Conservation (phyloP, 2,329 filamentous ascomycete species). For the Mycosphaerella arachidis region DNA sequence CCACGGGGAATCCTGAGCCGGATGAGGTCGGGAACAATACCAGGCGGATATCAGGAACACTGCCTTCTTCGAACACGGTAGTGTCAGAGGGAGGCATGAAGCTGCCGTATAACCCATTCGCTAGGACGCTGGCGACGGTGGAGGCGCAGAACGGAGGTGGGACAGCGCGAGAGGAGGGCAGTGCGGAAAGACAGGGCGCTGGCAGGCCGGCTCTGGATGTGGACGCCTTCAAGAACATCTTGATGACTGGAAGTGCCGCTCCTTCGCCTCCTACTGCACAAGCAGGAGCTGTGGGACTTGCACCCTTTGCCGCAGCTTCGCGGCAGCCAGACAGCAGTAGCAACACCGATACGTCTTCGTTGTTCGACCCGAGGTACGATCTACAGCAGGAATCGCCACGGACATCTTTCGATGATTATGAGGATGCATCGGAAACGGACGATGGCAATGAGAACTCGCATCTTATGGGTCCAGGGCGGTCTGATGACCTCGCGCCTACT, state of each 20-base stretch:
- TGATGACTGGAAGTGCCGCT: constrained; percentile 63
- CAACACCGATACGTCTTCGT: constrained; percentile 53
- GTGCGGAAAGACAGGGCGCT: constrained; percentile 6
- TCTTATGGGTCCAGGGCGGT: constrained; percentile 40
- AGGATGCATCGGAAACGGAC: constrained; percentile 29
- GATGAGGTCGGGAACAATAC: constrained; percentile 22
- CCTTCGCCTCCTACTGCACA: constrained; percentile 19
- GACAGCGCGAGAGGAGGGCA: constrained; percentile 7
- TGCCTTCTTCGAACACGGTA: constrained; percentile 7
- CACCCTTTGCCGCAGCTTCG: not conserved
- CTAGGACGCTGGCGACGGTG: constrained; percentile 29
- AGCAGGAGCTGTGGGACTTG: constrained; percentile 17
- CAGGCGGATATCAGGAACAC: constrained; percentile 19
- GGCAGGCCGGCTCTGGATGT: constrained; percentile 57
- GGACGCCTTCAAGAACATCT: constrained; percentile 67
- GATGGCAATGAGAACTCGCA: constrained; percentile 39
- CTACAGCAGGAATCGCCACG: constrained; percentile 48
- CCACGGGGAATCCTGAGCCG: constrained; percentile 19
- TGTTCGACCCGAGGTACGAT: constrained; percentile 47
- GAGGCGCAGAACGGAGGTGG: constrained; percentile 21
- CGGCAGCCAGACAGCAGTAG: constrained; percentile 39
- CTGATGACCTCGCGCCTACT: constrained; percentile 50
- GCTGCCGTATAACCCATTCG: constrained; percentile 34
- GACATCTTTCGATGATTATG: constrained; percentile 49
- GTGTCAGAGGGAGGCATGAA: constrained; percentile 9